Evolutionary conservation across 495 filamentous ascomycete genomes (phyloP), one percentile per base, ranked within the genome.

Genomic region (Penicillium fimorum): DNA sequence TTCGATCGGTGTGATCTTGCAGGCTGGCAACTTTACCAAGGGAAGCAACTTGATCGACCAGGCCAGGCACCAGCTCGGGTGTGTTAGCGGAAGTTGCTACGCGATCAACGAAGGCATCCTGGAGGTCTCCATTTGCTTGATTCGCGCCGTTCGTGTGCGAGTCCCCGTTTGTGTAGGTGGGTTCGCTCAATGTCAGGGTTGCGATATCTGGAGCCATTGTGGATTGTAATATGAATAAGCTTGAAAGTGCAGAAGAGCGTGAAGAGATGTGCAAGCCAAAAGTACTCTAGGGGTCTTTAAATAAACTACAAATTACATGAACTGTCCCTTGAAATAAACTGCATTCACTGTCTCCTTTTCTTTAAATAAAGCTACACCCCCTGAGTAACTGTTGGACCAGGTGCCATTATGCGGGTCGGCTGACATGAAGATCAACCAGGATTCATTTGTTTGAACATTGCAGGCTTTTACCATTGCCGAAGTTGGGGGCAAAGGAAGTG

Each of bases 61-160:
- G 56, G 37, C 30, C 58, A 10, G 70, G 64, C 11, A 71, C 60
- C 3, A 64, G 52, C 5, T 71, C 54, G 1, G 63, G 61, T 2
- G 60, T 56, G 50, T 70, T 70, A 4, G 70, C 54, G 10, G 59
- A 53, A 33, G 61, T 67, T 4, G 65, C 63, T 43, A 66, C 57
- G 43, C 56, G 53, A 40, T 62, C 53, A 24, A 59, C 47, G 49
- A 51, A 47, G 11, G 48, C 55, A 7, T 53, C 53, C 11, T 57
- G 13, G 22, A 38, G 8, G 10, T 32, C 20, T 4, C 9, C 22
- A 41, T 54, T 47, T 29, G 17, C 22, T 8, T 47, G 9, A 7
- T 3, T 30, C 12, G 2, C 10, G 33, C 43, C 43, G n/a, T 59
- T 43, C 17, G 35, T n/a, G 25, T 50, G 13, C 12, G 33, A n/a